Base-by-base conservation (phyloP, 768 basidiomycete species). In the Trametes coccinea region DNA sequence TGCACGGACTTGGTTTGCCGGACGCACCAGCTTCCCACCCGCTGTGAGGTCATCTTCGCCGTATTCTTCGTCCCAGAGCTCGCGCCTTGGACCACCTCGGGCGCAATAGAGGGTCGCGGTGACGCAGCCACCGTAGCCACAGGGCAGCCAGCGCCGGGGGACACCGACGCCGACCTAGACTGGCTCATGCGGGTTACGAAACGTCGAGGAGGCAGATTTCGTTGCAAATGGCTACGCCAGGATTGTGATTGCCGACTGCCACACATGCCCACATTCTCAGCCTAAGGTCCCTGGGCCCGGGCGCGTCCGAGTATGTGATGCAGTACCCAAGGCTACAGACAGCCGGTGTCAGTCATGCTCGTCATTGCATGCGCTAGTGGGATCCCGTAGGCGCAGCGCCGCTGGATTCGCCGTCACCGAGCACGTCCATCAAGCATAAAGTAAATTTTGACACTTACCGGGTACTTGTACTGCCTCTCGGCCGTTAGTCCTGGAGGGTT, bases 221-320 rank as follows among this genome's bases (percentile, higher is more conserved):
- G 10, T 39, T 52, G 54, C 45, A 49, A 50, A 17, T 50, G 27
- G 40, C 48, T 33, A 27, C 60, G 14, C 14, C 47, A 30, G 11
- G 30, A 10, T 37, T 47, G 60, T 56, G 60, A 61, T 61, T 56
- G 60, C 60, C 60, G 60, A 49, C 16, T 45, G 55, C 34, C 54
- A 52, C 41, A 44, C 50, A 37, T 56, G 48, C 50, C 33, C 54
- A 52, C 54, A 33, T 61, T 61, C 60, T 61, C 54, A 56, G 54
- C 55, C 54, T 61, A 61, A 49, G 27, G 22, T 37, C 22, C 27
- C 44, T 43, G n/a, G 52, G 27, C 33, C 30, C n/a, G 41, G 51
- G 9, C 6, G 33, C 43, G 33, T 16, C 43, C 29, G 14, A 11
- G 27, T 52, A 22, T 30, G 4, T 33, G 34, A 37, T 37, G 11